Percentiles rank a stretch among this genome's conserved stretches.
phyloP scores from a whole-genome alignment of 495 filamentous ascomycete species.

The Venustampulla echinocandica region DNA sequence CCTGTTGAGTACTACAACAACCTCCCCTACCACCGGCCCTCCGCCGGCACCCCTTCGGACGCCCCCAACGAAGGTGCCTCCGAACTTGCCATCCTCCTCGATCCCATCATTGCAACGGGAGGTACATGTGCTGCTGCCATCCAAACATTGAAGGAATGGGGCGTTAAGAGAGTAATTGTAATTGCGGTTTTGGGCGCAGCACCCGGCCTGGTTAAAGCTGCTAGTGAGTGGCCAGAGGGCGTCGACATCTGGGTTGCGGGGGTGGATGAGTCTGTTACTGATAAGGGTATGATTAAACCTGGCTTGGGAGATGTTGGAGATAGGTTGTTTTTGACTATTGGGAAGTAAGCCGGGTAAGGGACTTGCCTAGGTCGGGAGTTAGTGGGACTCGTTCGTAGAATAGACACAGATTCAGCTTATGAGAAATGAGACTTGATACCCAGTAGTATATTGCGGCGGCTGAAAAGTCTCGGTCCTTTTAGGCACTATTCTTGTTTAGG shows the following conservation, averaged over 20 bases:
- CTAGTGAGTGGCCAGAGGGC: constrained; percentile 61
- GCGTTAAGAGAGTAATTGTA: constrained; percentile 69
- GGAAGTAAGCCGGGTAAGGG: constrained; percentile 53
- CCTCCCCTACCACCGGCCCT: constrained; percentile 61
- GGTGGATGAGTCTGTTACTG: constrained; percentile 62
- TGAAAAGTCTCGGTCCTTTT: no score
- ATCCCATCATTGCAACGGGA: constrained; percentile 90
- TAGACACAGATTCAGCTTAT: no score
- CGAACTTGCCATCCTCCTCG: constrained; percentile 71
- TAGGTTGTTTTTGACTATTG: constrained; percentile 83
- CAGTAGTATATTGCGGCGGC: no score
- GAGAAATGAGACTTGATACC: no score
- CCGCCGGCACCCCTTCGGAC: constrained; percentile 29
- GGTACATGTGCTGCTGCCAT: constrained; percentile 86
- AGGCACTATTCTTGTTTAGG: no score
- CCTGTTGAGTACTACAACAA: constrained; percentile 99
- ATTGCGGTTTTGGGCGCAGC: constrained; percentile 66
- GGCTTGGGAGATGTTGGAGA: constrained; percentile 90
- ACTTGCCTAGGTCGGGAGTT: no score
- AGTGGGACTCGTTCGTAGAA: not conserved
- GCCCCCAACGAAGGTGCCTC: constrained; percentile 37
- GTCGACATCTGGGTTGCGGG: constrained; percentile 79
- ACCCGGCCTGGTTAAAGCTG: constrained; percentile 57
- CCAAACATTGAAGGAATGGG: constrained; percentile 83
- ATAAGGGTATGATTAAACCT: constrained; percentile 82